Evolutionary conservation across 1,284 basidiomycete genomes (phyloP), one percentile per base, ranked within the genome.

Genomic region (Athelia psychrophila): DNA sequence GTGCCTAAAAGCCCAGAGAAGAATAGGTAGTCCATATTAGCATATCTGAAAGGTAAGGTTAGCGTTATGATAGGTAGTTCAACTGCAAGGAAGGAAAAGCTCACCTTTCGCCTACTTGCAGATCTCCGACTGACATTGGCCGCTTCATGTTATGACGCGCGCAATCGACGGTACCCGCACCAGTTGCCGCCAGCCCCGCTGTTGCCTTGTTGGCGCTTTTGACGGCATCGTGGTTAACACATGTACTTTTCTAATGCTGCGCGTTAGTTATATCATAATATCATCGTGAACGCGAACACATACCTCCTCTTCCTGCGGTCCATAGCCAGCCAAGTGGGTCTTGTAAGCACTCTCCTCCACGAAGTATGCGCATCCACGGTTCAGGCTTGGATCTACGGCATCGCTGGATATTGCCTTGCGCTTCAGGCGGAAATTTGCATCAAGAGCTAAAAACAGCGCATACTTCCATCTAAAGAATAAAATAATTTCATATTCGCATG

Each of bases 11-110:
- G 45, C 13, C 57, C 57, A 2, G 54, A 56, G 19, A 60, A 57
- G 32, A 70, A 60, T 2, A 66, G 19, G 52, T 62, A 72, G 44
- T 72, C 67, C 56, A 67, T 67, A 40, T 68, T 68, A 5, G 60
- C 35, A 51, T 68, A 70, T 51, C 68, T 70, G 52, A 16, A 33
- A 18, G 16, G 35, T 10, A 3, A 22, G 9, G 24, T 24, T 23
- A 47, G 22, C 27, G 27, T 30, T 30, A 30, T 30, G 27, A 30
- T 30, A 13, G 27, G 27, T 50, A 32, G 16, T 35, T 47, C 49
- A 48, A 30, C 13, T 5, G 5, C 27, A 30, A 5, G 9, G 10
- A 19, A 19, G 6, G 16, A 19, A 6, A 27, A 5, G n/a, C n/a
- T 8, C n/a, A 18, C 22, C n/a, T 18, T 19, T 18, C 18, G 6